Base-by-base conservation (phyloP, 2,329 filamentous ascomycete genomes). In the Aspergillus quadrilineatus region DNA sequence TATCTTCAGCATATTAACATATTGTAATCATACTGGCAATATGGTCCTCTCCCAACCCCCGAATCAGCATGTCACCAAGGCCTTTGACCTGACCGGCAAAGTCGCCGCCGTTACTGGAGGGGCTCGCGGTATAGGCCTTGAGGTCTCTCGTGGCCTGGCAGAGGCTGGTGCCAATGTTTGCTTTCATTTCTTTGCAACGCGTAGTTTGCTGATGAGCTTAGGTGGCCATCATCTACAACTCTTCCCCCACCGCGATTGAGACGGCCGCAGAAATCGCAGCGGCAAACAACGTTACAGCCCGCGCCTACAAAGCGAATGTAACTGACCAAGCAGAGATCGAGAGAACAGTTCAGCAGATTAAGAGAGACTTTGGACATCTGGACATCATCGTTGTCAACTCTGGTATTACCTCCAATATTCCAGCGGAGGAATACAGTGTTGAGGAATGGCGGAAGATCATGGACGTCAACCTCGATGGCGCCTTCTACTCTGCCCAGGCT, bases 341-440 rank as follows among this genome's bases (percentile, higher is more conserved):
- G 41, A 42, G 51, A 1, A 60, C 63, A 1, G 58, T 78, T 0
- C 58, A 71, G 6, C 55, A 70, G 30, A 67, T 77, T 7, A 66
- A 63, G 1, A 56, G 62, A 22, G 74, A 76, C 43, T 78, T 79
- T 63, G 76, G 75, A 14, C 69, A 69, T 34, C 69, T 80, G 9
- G 72, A 78, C 50, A 74, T 80, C 47, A 68, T 80, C 36, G 70
- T 80, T 37, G 77, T 74, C 17, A 79, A 78, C 61, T 75, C 77
- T 0, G 77, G 77, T 1, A 67, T 55, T 10, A 28, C 36, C 4
- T 22, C 29, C 9, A 43, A 66, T 12, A 64, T 70, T 55, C 63
- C 71, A 1, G 72, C 71, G 6, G 68, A 72, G 4, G 67, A 77
- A 28, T 75, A 75, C 57, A 72, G 71, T 0, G 49, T 67, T 8